These are phyloP conservation scores for Pilobolus umbonatus DNA, from an alignment of 192 early-diverging fungal species.

Conservation along the genomic window DNA sequence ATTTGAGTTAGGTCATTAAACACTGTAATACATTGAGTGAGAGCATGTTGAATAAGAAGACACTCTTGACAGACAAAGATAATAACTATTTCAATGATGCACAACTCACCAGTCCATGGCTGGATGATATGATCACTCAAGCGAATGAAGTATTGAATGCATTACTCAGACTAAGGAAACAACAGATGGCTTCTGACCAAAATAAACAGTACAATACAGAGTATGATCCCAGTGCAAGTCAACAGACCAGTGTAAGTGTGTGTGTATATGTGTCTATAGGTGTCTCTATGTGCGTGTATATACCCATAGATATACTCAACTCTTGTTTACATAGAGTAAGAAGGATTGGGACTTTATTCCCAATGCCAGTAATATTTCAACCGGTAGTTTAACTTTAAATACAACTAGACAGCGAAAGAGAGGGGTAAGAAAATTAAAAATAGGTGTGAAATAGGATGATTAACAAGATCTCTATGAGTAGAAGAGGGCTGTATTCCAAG, in stretches of 20 bases:
- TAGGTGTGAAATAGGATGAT: too few species aligned
- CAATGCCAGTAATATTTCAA: too few species aligned
- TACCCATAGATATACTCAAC: not conserved
- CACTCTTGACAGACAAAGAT: not conserved
- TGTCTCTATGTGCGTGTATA: not conserved
- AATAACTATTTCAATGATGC: conserved; percentile 12
- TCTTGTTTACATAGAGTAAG: not conserved
- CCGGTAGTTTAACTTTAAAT: not conserved
- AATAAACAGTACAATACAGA: not conserved
- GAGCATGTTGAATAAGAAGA: conserved; percentile 1
- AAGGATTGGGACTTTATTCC: not conserved
- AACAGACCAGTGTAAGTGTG: not conserved
- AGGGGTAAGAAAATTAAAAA: conserved; percentile 17
- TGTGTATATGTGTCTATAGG: too few species aligned
- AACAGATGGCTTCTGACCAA: conserved; percentile 21
- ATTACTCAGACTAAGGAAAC: conserved; percentile 25
- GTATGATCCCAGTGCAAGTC: not conserved
- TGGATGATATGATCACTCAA: conserved; percentile 28
- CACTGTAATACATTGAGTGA: conserved; percentile 11
- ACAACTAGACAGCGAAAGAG: conserved; percentile 13
- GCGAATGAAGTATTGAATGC: conserved; percentile 32
- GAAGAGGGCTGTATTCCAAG: conserved; percentile 12
- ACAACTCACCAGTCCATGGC: conserved; percentile 13
- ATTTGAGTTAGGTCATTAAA: conserved; percentile 9
- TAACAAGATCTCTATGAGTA: conserved; percentile 1